phyloP scores from a whole-genome alignment of 1,284 basidiomycete species.

The Rhodotorula sp. region DNA sequence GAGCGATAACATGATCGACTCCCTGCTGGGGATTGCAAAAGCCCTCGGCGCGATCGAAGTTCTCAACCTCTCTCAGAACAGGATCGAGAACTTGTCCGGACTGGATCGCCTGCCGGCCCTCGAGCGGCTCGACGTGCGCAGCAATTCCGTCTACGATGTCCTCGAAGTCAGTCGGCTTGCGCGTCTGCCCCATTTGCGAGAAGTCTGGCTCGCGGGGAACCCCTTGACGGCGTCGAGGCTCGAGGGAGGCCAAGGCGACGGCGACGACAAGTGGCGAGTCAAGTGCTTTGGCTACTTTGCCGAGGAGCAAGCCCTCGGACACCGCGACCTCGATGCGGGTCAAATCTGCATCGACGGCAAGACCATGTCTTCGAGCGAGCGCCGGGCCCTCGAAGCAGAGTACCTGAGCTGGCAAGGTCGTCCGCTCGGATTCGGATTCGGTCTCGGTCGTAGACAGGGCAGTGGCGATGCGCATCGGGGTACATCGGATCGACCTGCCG shows the following conservation, averaged over 20 bases:
- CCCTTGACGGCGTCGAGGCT: slow-evolving; percentile 56
- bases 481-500: slow-evolving; percentile 4
- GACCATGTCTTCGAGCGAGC: slow-evolving; percentile 27
- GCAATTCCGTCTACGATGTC: slow-evolving; percentile 75
- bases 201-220: slow-evolving; percentile 78
- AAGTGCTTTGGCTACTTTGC: slow-evolving; percentile 38
- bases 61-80: slow-evolving; percentile 77
- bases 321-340: slow-evolving; percentile 8
- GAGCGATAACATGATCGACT: slow-evolving; percentile 93
- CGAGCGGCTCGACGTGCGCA: slow-evolving; percentile 79
- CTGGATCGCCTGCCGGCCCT: slow-evolving; percentile 81
- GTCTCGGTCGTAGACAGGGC: background rate
- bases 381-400: slow-evolving; percentile 18
- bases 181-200: slow-evolving; percentile 68
- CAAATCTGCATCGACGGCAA: slow-evolving; percentile 37
- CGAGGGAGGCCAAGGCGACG: slow-evolving; percentile 7
- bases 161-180: slow-evolving; percentile 83
- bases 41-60: slow-evolving; percentile 68
- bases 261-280: slow-evolving; percentile 34
- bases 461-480: slow-evolving; percentile 9
- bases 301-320: slow-evolving; percentile 23
- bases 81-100: slow-evolving; percentile 88
- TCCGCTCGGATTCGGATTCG: background rate
- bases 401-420: slow-evolving; percentile 4
- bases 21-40: slow-evolving; percentile 80